phyloP scores from a whole-genome alignment of 2,329 filamentous ascomycete species.

The Chaetothyriales sp. region DNA sequence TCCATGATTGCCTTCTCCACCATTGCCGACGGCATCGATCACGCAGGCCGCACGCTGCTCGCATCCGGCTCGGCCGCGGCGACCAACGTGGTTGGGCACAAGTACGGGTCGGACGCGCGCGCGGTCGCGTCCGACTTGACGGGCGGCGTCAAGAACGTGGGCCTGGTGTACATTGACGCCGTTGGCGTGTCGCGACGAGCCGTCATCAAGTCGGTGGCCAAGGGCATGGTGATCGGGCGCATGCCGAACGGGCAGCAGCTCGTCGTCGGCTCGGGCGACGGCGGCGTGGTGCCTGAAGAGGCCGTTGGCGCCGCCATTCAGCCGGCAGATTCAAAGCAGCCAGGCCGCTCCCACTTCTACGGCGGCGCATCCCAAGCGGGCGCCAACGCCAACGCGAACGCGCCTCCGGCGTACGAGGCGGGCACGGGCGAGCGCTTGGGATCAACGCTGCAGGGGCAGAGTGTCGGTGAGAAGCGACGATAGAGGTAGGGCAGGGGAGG shows the following conservation, averaged over 20 bases:
- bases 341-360: conserved; percentile 3
- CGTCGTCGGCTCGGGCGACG: conserved; percentile 34
- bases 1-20: conserved; percentile 93
- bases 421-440: conserved; percentile 20
- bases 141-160: conserved; percentile 87
- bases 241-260: conserved; percentile 37
- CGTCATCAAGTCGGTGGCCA: conserved; percentile 86
- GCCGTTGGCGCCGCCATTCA: conserved; percentile 6
- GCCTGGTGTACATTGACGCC: conserved; percentile 92
- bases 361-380: conserved; percentile 6
- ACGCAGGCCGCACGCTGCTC: conserved; percentile 67
- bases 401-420: conserved; percentile 14
- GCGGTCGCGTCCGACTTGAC: conserved; percentile 61
- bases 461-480: conserved; percentile 14
- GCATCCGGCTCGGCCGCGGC: conserved; percentile 63
- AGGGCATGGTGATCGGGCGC: conserved; percentile 60
- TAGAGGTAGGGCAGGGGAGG: too few relatives aligned
- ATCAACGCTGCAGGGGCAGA: conserved; percentile 18
- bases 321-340: not conserved
- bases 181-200: conserved; percentile 80
- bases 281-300: conserved; percentile 24
- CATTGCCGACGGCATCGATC: conserved; percentile 82
- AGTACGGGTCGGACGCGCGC: conserved; percentile 75
- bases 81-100: conserved; percentile 74
- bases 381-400: conserved; percentile 2